Percentiles rank a stretch among this genome's conserved stretches.
These are phyloP conservation scores for Oryza brachyantha DNA, from an alignment of 176 grass and related monocot species.

Conservation along the genomic window DNA sequence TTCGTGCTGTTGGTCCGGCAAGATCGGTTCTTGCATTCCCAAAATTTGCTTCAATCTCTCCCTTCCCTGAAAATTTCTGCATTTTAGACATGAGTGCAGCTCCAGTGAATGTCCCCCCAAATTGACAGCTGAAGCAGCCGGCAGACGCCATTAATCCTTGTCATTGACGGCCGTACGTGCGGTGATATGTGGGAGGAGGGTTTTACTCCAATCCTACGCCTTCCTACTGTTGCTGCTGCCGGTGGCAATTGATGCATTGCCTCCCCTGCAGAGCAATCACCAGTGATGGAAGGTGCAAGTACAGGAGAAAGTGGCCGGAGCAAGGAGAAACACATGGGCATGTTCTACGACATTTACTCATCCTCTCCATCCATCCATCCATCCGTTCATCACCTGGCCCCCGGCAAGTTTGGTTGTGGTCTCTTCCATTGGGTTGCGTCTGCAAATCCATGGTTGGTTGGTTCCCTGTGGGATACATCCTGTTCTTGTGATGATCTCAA, in stretches of 20 bases:
- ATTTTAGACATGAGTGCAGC: background rate
- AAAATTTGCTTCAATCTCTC: background rate
- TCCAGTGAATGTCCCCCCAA: background rate
- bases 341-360: background rate
- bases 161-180: background rate
- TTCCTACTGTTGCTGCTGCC: background rate
- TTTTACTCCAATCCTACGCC: background rate
- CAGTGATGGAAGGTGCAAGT: conserved; percentile 7
- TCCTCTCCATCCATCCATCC: background rate
- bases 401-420: background rate
- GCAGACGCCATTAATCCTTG: background rate
- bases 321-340: background rate
- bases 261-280: background rate
- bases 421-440: background rate
- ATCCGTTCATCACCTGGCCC: background rate
- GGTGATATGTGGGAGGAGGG: background rate
- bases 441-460: background rate
- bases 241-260: background rate
- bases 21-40: background rate
- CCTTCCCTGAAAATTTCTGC: background rate
- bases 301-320: background rate
- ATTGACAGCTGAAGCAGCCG: background rate
- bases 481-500: background rate
- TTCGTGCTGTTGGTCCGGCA: background rate
- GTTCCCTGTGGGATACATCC: background rate